Conservation (phyloP, 2,329 filamentous ascomycete species). For the Teratosphaeria destructans region DNA sequence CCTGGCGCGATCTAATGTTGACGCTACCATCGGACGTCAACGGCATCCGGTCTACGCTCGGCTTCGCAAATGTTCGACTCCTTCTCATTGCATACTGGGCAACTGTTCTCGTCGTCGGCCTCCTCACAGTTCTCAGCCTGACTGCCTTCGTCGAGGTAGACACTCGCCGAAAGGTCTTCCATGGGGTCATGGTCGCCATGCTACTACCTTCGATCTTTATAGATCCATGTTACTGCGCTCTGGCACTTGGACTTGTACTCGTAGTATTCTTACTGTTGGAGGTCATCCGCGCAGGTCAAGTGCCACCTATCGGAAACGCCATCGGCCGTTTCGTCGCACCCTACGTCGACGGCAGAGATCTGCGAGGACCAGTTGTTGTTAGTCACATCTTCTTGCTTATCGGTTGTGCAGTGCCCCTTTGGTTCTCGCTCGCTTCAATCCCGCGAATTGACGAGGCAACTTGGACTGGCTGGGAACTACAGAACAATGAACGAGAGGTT, state of each 20-base stretch:
- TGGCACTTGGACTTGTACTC: conserved; percentile 71
- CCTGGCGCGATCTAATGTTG: conserved; percentile 8
- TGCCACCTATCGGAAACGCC: conserved; percentile 79
- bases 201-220: conserved; percentile 77
- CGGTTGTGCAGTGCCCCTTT: conserved; percentile 87
- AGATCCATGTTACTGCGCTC: conserved; percentile 71
- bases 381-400: conserved; percentile 93
- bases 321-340: conserved; percentile 81
- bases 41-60: conserved; percentile 54
- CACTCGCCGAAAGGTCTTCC: conserved; percentile 91
- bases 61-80: conserved; percentile 73
- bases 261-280: conserved; percentile 82
- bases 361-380: conserved; percentile 87
- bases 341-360: conserved; percentile 87
- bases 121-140: conserved; percentile 66
- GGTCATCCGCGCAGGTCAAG: conserved; percentile 76
- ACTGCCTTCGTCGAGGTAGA: conserved; percentile 83
- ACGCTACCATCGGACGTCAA: conserved; percentile 44
- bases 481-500: conserved; percentile 50
- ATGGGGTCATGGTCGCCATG: conserved; percentile 97
- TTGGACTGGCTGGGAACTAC: conserved; percentile 64
- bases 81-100: conserved; percentile 65
- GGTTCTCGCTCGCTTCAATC: conserved; percentile 70
- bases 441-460: conserved; percentile 45
- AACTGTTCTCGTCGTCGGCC: conserved; percentile 56